A percentile compares a stretch with the other conserved stretches of the same genome.
Evolutionary conservation across 495 filamentous ascomycete species (phyloP).

Genomic region (Aspergillus sparsus): DNA sequence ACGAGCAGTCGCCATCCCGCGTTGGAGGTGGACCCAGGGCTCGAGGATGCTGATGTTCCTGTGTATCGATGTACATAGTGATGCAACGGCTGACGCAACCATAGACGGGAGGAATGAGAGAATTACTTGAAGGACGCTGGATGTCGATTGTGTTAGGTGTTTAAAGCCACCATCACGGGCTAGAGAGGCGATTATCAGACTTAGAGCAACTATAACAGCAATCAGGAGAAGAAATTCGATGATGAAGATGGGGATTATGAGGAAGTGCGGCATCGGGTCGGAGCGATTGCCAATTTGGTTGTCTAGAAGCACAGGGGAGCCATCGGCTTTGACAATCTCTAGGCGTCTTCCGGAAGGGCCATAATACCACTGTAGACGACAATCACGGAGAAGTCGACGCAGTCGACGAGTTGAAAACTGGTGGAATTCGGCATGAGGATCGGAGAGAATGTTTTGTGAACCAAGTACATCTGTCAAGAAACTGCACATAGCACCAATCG

Average conservation of each 20-base stretch:
- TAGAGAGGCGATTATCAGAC: slow-evolving; percentile 35
- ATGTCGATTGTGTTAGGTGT: slow-evolving; percentile 40
- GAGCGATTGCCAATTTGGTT: slow-evolving; percentile 29
- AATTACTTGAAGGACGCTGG: slow-evolving; percentile 40
- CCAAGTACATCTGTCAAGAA: slow-evolving; percentile 42
- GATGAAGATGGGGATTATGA: slow-evolving; percentile 44
- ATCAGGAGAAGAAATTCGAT: slow-evolving; percentile 40
- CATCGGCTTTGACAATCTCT: slow-evolving; percentile 41
- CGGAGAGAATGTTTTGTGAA: slow-evolving; percentile 34
- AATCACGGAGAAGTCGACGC: slow-evolving; percentile 35
- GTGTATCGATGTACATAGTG: slow-evolving; percentile 44
- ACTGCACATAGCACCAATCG: slow-evolving; percentile 47
- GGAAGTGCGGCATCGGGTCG: slow-evolving; percentile 45
- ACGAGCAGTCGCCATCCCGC: slow-evolving; percentile 35
- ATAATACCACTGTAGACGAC: slow-evolving; percentile 38
- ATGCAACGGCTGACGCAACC: slow-evolving; percentile 39
- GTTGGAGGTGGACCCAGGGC: slow-evolving; percentile 48
- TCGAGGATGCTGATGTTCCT: slow-evolving; percentile 45
- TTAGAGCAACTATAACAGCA: slow-evolving; percentile 40
- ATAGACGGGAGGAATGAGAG: slow-evolving; percentile 43
- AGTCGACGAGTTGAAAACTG: slow-evolving; percentile 44
- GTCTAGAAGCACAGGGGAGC: slow-evolving; percentile 30
- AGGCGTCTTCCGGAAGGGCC: slow-evolving; percentile 34
- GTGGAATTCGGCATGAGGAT: slow-evolving; percentile 37
- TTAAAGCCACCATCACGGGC: slow-evolving; percentile 37